These are phyloP conservation scores for Priceomyces haplophilus DNA, from an alignment of 805 yeast species.

Conservation along the genomic window DNA sequence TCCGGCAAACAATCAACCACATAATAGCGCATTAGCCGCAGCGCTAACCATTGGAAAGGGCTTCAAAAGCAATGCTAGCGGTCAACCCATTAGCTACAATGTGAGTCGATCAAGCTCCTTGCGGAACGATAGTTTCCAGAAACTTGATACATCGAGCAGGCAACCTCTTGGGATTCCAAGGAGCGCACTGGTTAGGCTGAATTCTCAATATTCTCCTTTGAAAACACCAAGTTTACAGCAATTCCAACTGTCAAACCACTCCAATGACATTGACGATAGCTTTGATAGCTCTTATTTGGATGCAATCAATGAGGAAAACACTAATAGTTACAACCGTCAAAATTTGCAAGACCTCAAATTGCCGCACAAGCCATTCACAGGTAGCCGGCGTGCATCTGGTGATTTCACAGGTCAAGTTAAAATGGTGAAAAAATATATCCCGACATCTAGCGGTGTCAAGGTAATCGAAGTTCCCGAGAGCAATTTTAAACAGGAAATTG, in stretches of 20 bases:
- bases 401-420: slow-evolving; percentile 18
- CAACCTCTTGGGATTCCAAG: slow-evolving; percentile 4
- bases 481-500: slow-evolving; percentile 33
- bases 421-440: slow-evolving; percentile 67
- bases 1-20: slow-evolving; percentile 33
- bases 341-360: slow-evolving; percentile 35
- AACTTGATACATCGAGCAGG: slow-evolving; percentile 11
- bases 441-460: slow-evolving; percentile 69
- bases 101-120: neutral
- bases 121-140: slow-evolving; percentile 10
- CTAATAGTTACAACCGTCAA: slow-evolving; percentile 26
- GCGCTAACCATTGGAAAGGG: slow-evolving; percentile 41
- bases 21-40: slow-evolving; percentile 41
- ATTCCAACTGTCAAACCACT: neutral
- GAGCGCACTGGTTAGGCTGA: slow-evolving; percentile 3
- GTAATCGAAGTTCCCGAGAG: slow-evolving; percentile 66
- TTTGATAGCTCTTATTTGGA: slow-evolving; percentile 31
- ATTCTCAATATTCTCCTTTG: neutral
- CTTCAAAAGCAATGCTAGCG: neutral
- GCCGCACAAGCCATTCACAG: slow-evolving; percentile 15
- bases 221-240: neutral
- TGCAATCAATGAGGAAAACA: slow-evolving; percentile 20
- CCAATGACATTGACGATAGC: slow-evolving; percentile 28
- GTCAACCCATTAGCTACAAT: slow-evolving; percentile 4
- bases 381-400: neutral